Base-by-base conservation (phyloP, 2,329 filamentous ascomycete species). In the Sclerotinia subarctica region DNA sequence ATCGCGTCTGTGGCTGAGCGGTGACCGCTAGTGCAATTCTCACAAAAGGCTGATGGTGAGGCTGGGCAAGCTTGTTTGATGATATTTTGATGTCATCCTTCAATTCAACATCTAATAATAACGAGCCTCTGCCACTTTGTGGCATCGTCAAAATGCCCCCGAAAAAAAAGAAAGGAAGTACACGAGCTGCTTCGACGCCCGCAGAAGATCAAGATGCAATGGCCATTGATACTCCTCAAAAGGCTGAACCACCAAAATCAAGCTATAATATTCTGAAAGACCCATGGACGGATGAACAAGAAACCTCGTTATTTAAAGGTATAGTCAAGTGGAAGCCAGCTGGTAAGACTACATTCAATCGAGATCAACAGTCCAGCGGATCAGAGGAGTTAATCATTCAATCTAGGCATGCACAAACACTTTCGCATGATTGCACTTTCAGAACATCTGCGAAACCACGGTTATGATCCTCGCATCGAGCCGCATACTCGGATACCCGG, bases 241-340 rank as follows among this genome's bases (percentile, higher is more conserved):
- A 68, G 38, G 38, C 72, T 70, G 72, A 71, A 70, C 73, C 71
- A 66, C 68, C 70, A 76, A 80, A 80, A 69, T 74, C 78, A n/a
- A 77, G 78, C 24, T 79, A 80, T 69, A 81, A 88, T 70, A 76
- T 83, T 5, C 78, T 86, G 60, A 86, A 87, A 68, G 92, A 94
- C 72, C 86, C 89, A 35, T 99, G 95, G 95, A 97, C 93, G 5
- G 94, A 97, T 75, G 94, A 97, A 76, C 95, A 99, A 79, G 90
- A 96, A 73, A 93, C 92, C 1, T 94, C 93, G 52, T 84, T 99
- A 0, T 93, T 97, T 81, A 97, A 97, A 78, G 93, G 89, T 64
- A 90, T 98, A 73, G 94, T 98, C 72, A 86, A 89, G 77, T 97
- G 92, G 90, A 99, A 99, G 78, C 95, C 95, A n/a, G 94, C 94